These are phyloP conservation scores for Solanum virginianum DNA, from an alignment of 257 asterid species.

Conservation along the genomic window DNA sequence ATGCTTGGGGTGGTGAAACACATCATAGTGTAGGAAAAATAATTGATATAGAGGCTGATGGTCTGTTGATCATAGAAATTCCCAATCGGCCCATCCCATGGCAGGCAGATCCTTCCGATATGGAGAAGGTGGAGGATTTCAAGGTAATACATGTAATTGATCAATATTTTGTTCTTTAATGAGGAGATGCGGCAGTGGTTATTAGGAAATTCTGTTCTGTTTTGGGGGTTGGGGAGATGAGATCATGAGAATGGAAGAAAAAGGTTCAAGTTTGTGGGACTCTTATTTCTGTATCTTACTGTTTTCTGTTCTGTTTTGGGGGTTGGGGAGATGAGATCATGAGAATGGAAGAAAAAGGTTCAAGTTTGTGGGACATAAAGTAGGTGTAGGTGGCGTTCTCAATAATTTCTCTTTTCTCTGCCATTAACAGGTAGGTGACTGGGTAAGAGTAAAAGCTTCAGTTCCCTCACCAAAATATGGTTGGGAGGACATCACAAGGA, in stretches of 20 bases:
- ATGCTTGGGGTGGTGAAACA: conserved; percentile 99
- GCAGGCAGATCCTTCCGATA: conserved; percentile 99
- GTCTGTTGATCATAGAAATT: conserved; percentile 83
- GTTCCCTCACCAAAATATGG: conserved; percentile 97
- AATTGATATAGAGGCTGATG: conserved; percentile 88
- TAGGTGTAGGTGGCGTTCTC: not conserved
- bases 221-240: not conserved
- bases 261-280: not conserved
- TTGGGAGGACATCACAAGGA: conserved; percentile 90
- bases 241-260: not conserved
- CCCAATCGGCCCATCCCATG: conserved; percentile 82
- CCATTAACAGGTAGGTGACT: conserved; percentile 67
- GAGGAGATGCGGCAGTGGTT: not conserved
- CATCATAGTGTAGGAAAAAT: conserved; percentile 96
- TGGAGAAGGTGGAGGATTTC: conserved; percentile 92
- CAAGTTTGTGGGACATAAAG: not conserved
- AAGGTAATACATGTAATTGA: conserved; percentile 39
- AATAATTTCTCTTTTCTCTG: not conserved
- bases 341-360: not conserved
- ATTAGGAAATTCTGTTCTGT: not conserved
- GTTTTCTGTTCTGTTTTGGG: not conserved
- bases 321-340: not conserved
- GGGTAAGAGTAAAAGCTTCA: conserved; percentile 90
- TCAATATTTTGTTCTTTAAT: not conserved
- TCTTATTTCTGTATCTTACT: too few species aligned